phyloP scores from a whole-genome alignment of 345 rosid species.

The Corymbia maculata region DNA sequence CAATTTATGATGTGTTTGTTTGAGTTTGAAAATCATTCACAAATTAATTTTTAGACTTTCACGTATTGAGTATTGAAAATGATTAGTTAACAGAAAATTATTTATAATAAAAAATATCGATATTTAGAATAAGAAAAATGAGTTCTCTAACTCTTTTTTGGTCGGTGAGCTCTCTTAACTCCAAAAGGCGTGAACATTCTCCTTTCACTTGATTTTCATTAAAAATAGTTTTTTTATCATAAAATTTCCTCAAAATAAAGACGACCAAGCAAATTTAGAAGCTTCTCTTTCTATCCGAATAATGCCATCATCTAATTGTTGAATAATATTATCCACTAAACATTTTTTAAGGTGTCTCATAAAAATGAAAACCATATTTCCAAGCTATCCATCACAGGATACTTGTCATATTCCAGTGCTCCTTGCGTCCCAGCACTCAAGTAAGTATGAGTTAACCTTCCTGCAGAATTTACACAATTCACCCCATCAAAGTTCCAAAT shows the following conservation, averaged over 20 bases:
- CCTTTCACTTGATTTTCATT: neutral
- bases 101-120: neutral
- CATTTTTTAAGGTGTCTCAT: neutral
- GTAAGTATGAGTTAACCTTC: neutral
- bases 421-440: neutral
- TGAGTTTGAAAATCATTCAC: neutral
- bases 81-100: neutral
- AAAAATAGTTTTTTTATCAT: neutral
- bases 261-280: neutral
- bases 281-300: neutral
- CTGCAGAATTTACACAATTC: neutral
- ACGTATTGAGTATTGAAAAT: accelerated
- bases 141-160: neutral
- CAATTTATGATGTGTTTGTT: neutral
- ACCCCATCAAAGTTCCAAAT: constrained; percentile 34
- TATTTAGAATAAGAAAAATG: neutral
- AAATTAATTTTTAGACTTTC: neutral
- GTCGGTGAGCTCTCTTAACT: neutral
- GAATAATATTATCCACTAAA: neutral
- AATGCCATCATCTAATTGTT: neutral
- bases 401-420: neutral
- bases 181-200: accelerated
- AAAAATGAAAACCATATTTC: neutral
- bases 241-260: neutral
- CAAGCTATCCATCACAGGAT: neutral